Conservation (phyloP, 2,329 filamentous ascomycete species). For the Sphaerostilbella broomeana region DNA sequence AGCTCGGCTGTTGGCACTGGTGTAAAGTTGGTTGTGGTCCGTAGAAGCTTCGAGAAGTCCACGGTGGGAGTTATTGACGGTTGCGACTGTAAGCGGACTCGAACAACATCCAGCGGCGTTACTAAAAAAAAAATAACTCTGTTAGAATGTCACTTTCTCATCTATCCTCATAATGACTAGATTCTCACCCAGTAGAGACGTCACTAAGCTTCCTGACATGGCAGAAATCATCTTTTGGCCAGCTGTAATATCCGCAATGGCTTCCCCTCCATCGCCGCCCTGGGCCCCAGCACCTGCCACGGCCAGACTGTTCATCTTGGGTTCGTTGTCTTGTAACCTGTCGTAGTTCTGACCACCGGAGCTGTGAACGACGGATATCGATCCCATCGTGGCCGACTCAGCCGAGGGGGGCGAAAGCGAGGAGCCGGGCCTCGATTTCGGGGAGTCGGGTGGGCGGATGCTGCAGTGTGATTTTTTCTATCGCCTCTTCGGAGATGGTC, state of each 20-base stretch:
- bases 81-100: conserved; percentile 89
- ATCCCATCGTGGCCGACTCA: conserved; percentile 12
- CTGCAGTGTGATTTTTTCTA: too few species aligned
- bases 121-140: conserved; percentile 46
- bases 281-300: conserved; percentile 17
- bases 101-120: conserved; percentile 93
- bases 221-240: conserved; percentile 93
- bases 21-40: conserved; percentile 53
- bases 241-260: conserved; percentile 64
- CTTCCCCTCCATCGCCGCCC: conserved; percentile 20
- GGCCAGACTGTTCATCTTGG: conserved; percentile 24
- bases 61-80: conserved; percentile 41
- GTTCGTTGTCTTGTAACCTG: conserved; percentile 24
- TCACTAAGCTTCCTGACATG: conserved; percentile 81
- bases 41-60: conserved; percentile 49
- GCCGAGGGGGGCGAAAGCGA: conserved; percentile 8
- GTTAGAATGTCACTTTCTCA: too few species aligned
- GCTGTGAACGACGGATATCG: conserved; percentile 12
- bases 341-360: conserved; percentile 22
- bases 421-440: conserved; percentile 3
- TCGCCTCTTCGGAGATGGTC: conserved; percentile 9
- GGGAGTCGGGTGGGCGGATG: neutral
- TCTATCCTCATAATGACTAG: too few species aligned
- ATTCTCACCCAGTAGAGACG: conserved; percentile 74
- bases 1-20: conserved; percentile 71